A percentile compares a stretch with the other conserved stretches of the same genome.
Evolutionary conservation across 208 protist species (phyloP).

Genomic region (Wallacemonas sp.): DNA sequence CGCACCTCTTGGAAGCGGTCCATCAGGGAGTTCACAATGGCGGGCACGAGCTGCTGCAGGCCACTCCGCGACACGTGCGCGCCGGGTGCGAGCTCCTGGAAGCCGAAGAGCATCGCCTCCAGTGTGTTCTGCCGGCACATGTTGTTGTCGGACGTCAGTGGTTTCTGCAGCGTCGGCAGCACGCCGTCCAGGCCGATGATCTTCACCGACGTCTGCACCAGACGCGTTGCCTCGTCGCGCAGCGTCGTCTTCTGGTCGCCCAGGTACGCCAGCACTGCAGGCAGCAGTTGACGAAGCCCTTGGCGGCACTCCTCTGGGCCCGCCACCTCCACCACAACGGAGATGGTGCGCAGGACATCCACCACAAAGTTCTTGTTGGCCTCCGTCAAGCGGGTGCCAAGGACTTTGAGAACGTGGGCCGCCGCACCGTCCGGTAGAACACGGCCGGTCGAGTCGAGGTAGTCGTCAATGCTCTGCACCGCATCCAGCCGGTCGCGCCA

Average conservation of each 20-base stretch:
- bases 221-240: conserved; percentile 73
- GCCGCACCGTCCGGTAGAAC: conserved; percentile 40
- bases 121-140: conserved; percentile 71
- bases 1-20: conserved; percentile 85
- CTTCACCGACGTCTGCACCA: conserved; percentile 56
- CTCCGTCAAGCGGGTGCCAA: conserved; percentile 76
- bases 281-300: conserved; percentile 55
- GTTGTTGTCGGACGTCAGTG: conserved; percentile 78
- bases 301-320: conserved; percentile 43
- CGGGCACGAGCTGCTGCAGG: conserved; percentile 53
- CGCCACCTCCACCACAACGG: conserved; percentile 56
- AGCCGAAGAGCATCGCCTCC: conserved; percentile 71
- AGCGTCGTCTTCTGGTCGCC: conserved; percentile 80
- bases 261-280: conserved; percentile 67
- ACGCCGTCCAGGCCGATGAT: conserved; percentile 64
- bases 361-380: conserved; percentile 88
- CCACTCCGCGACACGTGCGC: conserved; percentile 42
- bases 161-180: conserved; percentile 69
- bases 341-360: conserved; percentile 77
- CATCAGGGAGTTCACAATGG: conserved; percentile 71
- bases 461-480: conserved; percentile 64
- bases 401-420: conserved; percentile 51
- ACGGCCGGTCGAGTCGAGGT: conserved; percentile 39
- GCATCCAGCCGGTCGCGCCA: conserved; percentile 77
- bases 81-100: conserved; percentile 40